A percentile compares a stretch with the other conserved stretches of the same genome.
Conservation (phyloP, 2,329 filamentous ascomycete species). For the Diaporthe helianthi region DNA sequence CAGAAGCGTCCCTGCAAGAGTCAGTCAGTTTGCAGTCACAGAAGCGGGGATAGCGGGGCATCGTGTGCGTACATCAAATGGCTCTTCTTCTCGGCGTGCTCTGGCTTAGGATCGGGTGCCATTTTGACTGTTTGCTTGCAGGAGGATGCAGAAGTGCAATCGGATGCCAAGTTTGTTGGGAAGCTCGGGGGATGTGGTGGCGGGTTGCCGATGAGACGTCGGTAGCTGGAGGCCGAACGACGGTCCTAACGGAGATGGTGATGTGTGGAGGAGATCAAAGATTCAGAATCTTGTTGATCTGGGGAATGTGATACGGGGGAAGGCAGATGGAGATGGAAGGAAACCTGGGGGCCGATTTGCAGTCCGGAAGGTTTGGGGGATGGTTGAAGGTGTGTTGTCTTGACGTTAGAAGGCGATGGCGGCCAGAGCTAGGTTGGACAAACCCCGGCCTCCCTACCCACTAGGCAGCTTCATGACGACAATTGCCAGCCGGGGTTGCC, state of each 20-base stretch:
- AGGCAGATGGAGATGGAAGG: slow-evolving; percentile 1
- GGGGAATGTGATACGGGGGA: slow-evolving; percentile 10
- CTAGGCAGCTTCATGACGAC: slow-evolving; percentile 34
- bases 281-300: slow-evolving; percentile 17
- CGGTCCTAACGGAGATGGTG: background rate
- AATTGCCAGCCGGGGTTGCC: slow-evolving; percentile 27
- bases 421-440: slow-evolving; percentile 25
- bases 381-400: slow-evolving; percentile 27
- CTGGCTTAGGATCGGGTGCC: slow-evolving; percentile 67
- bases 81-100: slow-evolving; percentile 76
- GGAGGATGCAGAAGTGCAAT: slow-evolving; percentile 28
- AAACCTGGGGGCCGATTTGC: slow-evolving; percentile 15
- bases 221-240: slow-evolving; percentile 27
- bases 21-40: slow-evolving; percentile 1
- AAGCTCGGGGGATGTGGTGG: slow-evolving; percentile 24
- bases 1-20: slow-evolving; percentile 78
- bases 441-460: slow-evolving; percentile 14
- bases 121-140: slow-evolving; percentile 58
- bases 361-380: slow-evolving; percentile 6
- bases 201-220: slow-evolving; percentile 16
- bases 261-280: slow-evolving; percentile 10
- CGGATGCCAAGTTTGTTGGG: slow-evolving; percentile 26
- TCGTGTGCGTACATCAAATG: slow-evolving; percentile 73
- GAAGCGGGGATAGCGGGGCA: slow-evolving; percentile 18
- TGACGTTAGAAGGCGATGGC: slow-evolving; percentile 21